Conservation (phyloP, 208 protist species). For the Angomonas ambiguus region DNA sequence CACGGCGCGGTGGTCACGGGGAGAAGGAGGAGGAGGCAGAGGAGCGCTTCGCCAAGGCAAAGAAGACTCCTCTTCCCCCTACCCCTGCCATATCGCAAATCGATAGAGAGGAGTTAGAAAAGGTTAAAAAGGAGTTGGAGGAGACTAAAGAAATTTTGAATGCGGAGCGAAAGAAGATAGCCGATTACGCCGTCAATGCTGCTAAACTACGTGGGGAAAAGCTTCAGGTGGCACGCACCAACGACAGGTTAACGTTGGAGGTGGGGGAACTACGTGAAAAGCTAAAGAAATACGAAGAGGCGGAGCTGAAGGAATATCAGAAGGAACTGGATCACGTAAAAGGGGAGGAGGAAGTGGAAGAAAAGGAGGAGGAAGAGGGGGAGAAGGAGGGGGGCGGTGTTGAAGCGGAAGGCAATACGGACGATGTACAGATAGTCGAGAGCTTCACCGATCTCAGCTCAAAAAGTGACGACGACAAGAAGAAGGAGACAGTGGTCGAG, state of each 20-base stretch:
- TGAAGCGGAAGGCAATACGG: neutral
- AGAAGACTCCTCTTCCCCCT: conserved; percentile 20
- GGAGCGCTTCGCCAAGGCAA: neutral
- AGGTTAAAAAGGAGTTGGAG: conserved; percentile 45
- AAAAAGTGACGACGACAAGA: neutral
- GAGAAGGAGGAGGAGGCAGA: neutral
- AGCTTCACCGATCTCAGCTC: neutral
- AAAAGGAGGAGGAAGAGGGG: conserved; percentile 13
- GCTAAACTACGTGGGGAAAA: conserved; percentile 58
- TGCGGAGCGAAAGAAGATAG: conserved; percentile 55
- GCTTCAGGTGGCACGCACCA: conserved; percentile 37
- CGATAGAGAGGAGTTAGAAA: conserved; percentile 34
- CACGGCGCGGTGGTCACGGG: neutral
- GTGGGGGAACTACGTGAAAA: conserved; percentile 38
- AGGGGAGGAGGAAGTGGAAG: conserved; percentile 3
- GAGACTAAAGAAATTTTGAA: conserved; percentile 66
- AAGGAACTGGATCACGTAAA: conserved; percentile 17
- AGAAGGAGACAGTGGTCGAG: neutral
- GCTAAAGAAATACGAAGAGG: conserved; percentile 28
- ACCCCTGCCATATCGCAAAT: conserved; percentile 9
- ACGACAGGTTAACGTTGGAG: conserved; percentile 51
- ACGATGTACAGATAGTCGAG: neutral
- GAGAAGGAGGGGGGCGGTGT: neutral
- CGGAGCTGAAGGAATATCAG: conserved; percentile 26
- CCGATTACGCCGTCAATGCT: conserved; percentile 50